phyloP scores from a whole-genome alignment of 1,284 basidiomycete species.

The Austropuccinia psidii region DNA sequence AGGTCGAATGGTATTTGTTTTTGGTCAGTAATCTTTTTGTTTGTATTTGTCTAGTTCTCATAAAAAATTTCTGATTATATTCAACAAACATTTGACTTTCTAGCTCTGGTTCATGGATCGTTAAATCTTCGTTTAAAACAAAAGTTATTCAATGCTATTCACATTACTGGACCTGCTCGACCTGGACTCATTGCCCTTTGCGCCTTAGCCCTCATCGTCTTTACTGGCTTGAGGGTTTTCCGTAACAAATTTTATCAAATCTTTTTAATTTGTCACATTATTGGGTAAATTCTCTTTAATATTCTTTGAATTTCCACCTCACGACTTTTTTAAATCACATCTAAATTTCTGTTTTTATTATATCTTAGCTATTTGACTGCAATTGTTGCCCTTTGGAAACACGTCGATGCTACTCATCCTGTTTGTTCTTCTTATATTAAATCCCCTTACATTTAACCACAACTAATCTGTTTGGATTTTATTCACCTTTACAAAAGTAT shows the following conservation, averaged over 20 bases:
- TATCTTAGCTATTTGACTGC: conserved; percentile 1
- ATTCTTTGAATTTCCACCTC: background rate
- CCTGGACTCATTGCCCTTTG: conserved; percentile 9
- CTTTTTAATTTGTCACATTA: conserved; percentile 10
- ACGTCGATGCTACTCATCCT: conserved; percentile 15
- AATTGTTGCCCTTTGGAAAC: conserved; percentile 22
- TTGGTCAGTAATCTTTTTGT: conserved; percentile 11
- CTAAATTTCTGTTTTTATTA: background rate
- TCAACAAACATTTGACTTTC: too few species aligned
- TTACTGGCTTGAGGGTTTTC: conserved; percentile 1
- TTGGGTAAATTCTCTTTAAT: background rate
- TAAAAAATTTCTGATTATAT: too few species aligned
- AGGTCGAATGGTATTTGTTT: conserved; percentile 23
- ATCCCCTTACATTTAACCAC: background rate
- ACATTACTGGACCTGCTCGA: background rate
- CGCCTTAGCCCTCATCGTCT: background rate
- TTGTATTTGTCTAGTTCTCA: background rate
- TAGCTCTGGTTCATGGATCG: conserved; percentile 24
- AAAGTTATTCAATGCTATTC: background rate
- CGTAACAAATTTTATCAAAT: conserved; percentile 15
- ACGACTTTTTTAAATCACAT: background rate
- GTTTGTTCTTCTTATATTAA: background rate
- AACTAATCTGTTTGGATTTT: background rate
- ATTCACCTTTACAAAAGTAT: background rate
- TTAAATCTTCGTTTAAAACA: conserved; percentile 1